A percentile compares a stretch with the other conserved stretches of the same genome.
Conservation (phyloP, 805 yeast genomes). For the Blastobotrys robertii region DNA sequence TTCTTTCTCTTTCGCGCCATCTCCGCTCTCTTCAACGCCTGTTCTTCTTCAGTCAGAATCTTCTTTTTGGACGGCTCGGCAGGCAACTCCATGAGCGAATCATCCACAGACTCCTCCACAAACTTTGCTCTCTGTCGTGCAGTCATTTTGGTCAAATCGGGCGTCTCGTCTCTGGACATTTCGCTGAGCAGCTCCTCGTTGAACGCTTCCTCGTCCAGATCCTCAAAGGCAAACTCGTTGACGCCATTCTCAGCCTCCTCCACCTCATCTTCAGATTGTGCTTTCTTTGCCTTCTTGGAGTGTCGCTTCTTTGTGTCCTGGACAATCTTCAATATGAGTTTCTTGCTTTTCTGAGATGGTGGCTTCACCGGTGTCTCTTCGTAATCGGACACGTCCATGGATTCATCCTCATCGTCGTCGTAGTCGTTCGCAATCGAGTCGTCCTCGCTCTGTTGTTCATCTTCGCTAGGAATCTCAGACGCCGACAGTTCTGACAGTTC, state of each 20-base stretch:
- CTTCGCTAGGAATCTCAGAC: slow-evolving; percentile 1
- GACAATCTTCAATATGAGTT: slow-evolving; percentile 4
- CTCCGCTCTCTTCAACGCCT: slow-evolving; percentile 72
- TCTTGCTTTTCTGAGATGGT: not conserved
- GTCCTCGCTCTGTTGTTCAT: slow-evolving; percentile 1
- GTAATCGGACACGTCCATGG: not conserved
- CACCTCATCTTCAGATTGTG: slow-evolving; percentile 7
- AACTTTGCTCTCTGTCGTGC: slow-evolving; percentile 31
- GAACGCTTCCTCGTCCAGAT: slow-evolving; percentile 6
- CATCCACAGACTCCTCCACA: slow-evolving; percentile 20
- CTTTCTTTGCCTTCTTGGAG: slow-evolving; percentile 1
- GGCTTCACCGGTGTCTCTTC: slow-evolving; percentile 1
- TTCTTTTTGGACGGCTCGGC: slow-evolving; percentile 35
- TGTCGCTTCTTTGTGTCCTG: slow-evolving; percentile 1
- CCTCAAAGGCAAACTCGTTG: slow-evolving; percentile 9
- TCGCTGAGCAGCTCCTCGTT: slow-evolving; percentile 1
- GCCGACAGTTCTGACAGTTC: slow-evolving; percentile 11
- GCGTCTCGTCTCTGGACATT: slow-evolving; percentile 6
- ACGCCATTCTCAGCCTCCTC: slow-evolving; percentile 10
- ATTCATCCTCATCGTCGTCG: slow-evolving; percentile 14
- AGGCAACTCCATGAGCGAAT: slow-evolving; percentile 23
- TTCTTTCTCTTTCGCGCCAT: slow-evolving; percentile 82
- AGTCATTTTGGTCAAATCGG: slow-evolving; percentile 25
- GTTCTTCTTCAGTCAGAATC: slow-evolving; percentile 72
- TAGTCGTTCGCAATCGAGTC: slow-evolving; percentile 1